Conservation (phyloP, 2,329 filamentous ascomycete genomes). For the Fusarium sp. region DNA sequence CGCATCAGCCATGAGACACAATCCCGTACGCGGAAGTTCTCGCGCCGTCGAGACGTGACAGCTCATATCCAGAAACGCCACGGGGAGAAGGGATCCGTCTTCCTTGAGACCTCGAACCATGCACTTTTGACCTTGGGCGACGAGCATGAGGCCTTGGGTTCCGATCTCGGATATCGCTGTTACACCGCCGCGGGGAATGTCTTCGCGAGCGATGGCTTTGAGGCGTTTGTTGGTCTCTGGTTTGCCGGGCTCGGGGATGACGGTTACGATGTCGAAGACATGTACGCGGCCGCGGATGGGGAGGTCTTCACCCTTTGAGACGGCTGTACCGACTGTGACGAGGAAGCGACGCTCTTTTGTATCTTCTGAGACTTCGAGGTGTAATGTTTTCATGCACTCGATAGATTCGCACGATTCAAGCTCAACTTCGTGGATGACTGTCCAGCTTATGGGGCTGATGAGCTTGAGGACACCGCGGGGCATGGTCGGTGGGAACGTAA, state of each 20-base stretch:
- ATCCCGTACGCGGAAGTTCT: slow-evolving; percentile 83
- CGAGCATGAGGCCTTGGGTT: slow-evolving; percentile 87
- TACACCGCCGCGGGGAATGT: slow-evolving; percentile 90
- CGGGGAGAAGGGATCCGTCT: slow-evolving; percentile 89
- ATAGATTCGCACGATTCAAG: slow-evolving; percentile 82
- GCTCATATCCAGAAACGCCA: slow-evolving; percentile 98
- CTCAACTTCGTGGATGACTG: slow-evolving; percentile 79
- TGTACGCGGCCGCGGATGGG: slow-evolving; percentile 87
- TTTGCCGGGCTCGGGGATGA: slow-evolving; percentile 87
- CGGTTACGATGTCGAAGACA: slow-evolving; percentile 90
- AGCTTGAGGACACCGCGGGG: slow-evolving; percentile 82
- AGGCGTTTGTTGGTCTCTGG: slow-evolving; percentile 89
- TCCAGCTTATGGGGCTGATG: slow-evolving; percentile 81
- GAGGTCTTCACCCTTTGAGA: slow-evolving; percentile 90
- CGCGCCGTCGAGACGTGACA: slow-evolving; percentile 91
- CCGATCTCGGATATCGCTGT: slow-evolving; percentile 88
- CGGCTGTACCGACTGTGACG: slow-evolving; percentile 85
- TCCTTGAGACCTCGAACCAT: slow-evolving; percentile 97
- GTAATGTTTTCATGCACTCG: slow-evolving; percentile 84
- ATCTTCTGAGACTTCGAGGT: slow-evolving; percentile 89
- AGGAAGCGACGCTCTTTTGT: slow-evolving; percentile 88
- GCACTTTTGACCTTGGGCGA: slow-evolving; percentile 95
- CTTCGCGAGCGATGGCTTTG: slow-evolving; percentile 88
- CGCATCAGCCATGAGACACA: slow-evolving; percentile 89
- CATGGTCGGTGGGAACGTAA: slow-evolving; percentile 72